These are phyloP conservation scores for Peterozyma xylosa DNA, from an alignment of 805 yeast genomes.

Conservation along the genomic window DNA sequence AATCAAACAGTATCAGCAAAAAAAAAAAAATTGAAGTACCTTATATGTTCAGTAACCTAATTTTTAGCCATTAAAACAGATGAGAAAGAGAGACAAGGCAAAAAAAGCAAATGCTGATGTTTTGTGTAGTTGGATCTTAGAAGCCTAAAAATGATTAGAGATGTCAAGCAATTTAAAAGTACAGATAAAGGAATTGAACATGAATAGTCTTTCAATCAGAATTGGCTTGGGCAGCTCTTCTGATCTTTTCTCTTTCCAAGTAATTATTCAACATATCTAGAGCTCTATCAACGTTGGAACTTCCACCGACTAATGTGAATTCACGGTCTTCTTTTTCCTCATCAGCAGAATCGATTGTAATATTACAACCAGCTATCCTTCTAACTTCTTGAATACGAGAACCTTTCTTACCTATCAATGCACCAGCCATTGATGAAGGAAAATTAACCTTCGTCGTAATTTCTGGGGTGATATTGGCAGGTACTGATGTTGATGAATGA, in stretches of 20 bases:
- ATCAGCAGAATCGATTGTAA: slow-evolving; percentile 66
- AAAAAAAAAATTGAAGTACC: too few species aligned
- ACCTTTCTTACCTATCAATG: slow-evolving; percentile 82
- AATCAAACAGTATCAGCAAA: too few species aligned
- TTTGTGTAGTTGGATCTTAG: too few species aligned
- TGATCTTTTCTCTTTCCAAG: slow-evolving; percentile 47
- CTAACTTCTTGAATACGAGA: slow-evolving; percentile 82
- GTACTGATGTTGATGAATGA: background rate
- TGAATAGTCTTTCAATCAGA: too few species aligned
- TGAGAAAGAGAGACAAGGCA: too few species aligned
- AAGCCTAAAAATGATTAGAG: too few species aligned
- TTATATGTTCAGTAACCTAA: too few species aligned
- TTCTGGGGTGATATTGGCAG: slow-evolving; percentile 6
- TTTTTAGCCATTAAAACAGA: too few species aligned
- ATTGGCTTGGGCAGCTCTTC: slow-evolving; percentile 14
- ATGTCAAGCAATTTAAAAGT: too few species aligned
- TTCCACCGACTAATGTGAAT: slow-evolving; percentile 63
- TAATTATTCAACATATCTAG: slow-evolving; percentile 45
- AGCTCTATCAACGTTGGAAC: slow-evolving; percentile 50
- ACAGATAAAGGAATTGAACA: too few species aligned
- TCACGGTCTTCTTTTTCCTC: slow-evolving; percentile 56
- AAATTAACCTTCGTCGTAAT: slow-evolving; percentile 42
- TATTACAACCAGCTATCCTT: slow-evolving; percentile 68
- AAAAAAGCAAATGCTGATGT: too few species aligned
- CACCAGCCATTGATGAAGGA: slow-evolving; percentile 82